A percentile compares a stretch with the other conserved stretches of the same genome.
These are phyloP conservation scores for Periconia sp. DNA, from an alignment of 2,329 filamentous ascomycete species.

Conservation along the genomic window DNA sequence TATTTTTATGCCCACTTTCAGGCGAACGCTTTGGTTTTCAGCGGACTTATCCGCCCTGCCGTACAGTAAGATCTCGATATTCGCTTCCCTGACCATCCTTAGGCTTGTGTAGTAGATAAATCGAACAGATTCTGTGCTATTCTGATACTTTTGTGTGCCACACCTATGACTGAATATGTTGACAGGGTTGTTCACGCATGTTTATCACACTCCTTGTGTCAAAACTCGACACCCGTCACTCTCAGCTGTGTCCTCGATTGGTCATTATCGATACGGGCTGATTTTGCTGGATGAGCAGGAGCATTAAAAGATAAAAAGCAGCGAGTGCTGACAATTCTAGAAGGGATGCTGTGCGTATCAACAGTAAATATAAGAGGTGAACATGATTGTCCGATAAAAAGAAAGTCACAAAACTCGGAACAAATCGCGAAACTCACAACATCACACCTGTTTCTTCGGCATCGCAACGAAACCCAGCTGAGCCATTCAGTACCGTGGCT, in stretches of 20 bases:
- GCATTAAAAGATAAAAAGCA: not conserved
- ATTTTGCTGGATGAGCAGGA: not conserved
- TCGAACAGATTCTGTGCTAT: not conserved
- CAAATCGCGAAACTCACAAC: too few relatives aligned
- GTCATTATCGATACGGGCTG: not conserved
- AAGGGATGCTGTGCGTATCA: too few relatives aligned
- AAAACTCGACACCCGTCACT: not conserved
- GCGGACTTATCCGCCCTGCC: too few relatives aligned
- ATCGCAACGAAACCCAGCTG: too few relatives aligned
- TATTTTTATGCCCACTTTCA: not conserved
- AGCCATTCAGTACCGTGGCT: too few relatives aligned
- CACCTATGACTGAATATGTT: not conserved
- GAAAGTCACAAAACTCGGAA: too few relatives aligned
- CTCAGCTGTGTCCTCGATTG: not conserved
- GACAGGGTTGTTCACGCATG: not conserved
- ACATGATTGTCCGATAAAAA: too few relatives aligned
- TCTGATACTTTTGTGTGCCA: not conserved
- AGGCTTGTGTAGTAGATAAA: not conserved
- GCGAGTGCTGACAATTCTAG: too few relatives aligned
- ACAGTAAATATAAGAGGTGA: too few relatives aligned
- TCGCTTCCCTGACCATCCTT: not conserved
- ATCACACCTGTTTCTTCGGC: too few relatives aligned
- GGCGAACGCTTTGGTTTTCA: not conserved
- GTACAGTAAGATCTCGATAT: not conserved
- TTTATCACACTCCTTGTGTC: not conserved